Evolutionary conservation across 805 yeast species (phyloP), one percentile per base, ranked within the genome.

Genomic region (Wickerhamomyces kurtzmanii): DNA sequence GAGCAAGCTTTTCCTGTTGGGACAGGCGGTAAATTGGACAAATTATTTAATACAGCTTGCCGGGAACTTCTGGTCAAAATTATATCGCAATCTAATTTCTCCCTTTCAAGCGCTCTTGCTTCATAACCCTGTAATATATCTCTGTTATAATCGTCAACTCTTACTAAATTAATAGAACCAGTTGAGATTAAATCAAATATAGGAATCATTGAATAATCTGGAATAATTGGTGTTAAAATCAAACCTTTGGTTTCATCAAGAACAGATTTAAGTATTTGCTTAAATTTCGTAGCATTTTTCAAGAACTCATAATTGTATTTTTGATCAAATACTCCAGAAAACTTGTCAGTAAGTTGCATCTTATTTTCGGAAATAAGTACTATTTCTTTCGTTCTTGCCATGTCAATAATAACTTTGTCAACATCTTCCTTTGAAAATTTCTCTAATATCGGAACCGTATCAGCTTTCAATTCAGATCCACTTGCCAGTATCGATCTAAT

Each of bases 101-200:
- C 71, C 37, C 77, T 71, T 35, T 83, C 93, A 22, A 82, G 68
- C 12, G 71, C 59, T 36, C 95, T 66, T 1, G 95, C 80, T 22
- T 78, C 79, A 46, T 86, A 87, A 9, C 83, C 77, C 20, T 65
- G 60, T 28, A 69, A 61, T n/a, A 65, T 47, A 13, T 51, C 50
- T 11, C 57, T 62, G 32, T 70, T 62, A 8, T 65, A 53, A 29
- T 67, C 66, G 39, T 81, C 83, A 14, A 81, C 62, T 24, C 78
- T 60, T 4, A 63, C 62, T 4, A 77, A 36, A 8, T 53, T 46
- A 4, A 75, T 37, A 11, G 51, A 45, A 5, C 51, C 43, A 5
- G 55, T 47, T 3, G 75, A 66, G 12, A 78, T 39, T 19, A 72
- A 45, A 29, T 77, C 75, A 24, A 84, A 45, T 11, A 85, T 45